Percentiles rank a stretch among this genome's conserved stretches.
Conservation (phyloP, 768 basidiomycete species). For the Boletus sp. region DNA sequence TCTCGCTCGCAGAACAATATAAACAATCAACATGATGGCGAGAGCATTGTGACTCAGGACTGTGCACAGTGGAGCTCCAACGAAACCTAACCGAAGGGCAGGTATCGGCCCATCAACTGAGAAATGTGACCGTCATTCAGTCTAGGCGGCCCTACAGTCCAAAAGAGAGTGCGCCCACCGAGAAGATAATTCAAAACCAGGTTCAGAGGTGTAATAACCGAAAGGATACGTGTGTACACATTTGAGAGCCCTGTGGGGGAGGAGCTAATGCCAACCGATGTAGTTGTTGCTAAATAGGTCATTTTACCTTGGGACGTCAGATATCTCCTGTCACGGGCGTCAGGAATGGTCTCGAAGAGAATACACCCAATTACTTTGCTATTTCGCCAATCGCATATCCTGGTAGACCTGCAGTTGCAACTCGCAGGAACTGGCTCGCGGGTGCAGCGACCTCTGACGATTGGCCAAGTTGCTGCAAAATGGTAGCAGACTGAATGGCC, state of each 20-base stretch:
- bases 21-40: conserved; percentile 18
- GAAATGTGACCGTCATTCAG: neutral
- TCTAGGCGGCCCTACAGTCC: neutral
- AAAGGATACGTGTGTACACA: conserved; percentile 24
- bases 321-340: conserved; percentile 18
- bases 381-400: conserved; percentile 46
- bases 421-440: conserved; percentile 41
- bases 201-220: conserved; percentile 22
- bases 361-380: conserved; percentile 29
- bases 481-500: conserved; percentile 27
- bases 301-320: conserved; percentile 19
- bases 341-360: neutral
- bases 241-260: conserved; percentile 27
- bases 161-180: conserved; percentile 7
- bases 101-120: conserved; percentile 27
- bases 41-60: conserved; percentile 28
- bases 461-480: conserved; percentile 39
- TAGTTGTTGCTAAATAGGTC: neutral
- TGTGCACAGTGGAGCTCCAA: conserved; percentile 27
- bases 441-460: conserved; percentile 38
- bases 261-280: neutral
- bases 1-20: conserved; percentile 22
- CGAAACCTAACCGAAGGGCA: conserved; percentile 25
- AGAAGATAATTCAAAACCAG: conserved; percentile 26
- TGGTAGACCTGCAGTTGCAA: conserved; percentile 42